A percentile compares a stretch with the other conserved stretches of the same genome.
Evolutionary conservation across 148 eudicot genomes (phyloP).

Genomic region (Pharnaceum exiguum): DNA sequence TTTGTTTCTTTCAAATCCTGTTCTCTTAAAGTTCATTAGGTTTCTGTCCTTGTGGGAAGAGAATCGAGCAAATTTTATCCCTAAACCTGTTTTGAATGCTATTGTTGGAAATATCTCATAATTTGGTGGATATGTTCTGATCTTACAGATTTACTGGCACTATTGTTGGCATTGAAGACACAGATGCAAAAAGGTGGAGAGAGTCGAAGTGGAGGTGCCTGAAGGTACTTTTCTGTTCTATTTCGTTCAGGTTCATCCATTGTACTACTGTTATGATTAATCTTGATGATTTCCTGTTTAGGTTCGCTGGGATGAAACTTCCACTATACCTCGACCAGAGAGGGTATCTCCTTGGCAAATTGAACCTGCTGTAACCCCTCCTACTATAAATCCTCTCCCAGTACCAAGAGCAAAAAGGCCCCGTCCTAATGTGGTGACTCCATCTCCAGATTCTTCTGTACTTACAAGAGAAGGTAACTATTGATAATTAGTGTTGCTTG

Average conservation of each 20-base stretch:
- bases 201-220: slow-evolving; percentile 93
- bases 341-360: slow-evolving; percentile 95
- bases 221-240: slow-evolving; percentile 40
- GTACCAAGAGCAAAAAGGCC: slow-evolving; percentile 81
- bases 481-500: neutral
- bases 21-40: no score
- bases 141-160: slow-evolving; percentile 86
- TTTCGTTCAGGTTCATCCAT: neutral
- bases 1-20: no score
- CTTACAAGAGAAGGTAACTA: slow-evolving; percentile 80
- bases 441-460: slow-evolving; percentile 71
- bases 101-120: neutral
- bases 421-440: slow-evolving; percentile 54
- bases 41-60: no score
- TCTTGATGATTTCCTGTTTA: slow-evolving; percentile 8
- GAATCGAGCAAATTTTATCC: no score
- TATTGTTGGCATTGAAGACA: slow-evolving; percentile 85
- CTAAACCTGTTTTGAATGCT: neutral
- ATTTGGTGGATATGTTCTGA: neutral
- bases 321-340: slow-evolving; percentile 81
- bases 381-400: slow-evolving; percentile 74
- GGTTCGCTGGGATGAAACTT: slow-evolving; percentile 99
- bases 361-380: slow-evolving; percentile 79
- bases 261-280: neutral
- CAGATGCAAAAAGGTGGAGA: slow-evolving; percentile 70